These are phyloP conservation scores for Alternaria longipes DNA, from an alignment of 2,329 filamentous ascomycete species.

Conservation along the genomic window DNA sequence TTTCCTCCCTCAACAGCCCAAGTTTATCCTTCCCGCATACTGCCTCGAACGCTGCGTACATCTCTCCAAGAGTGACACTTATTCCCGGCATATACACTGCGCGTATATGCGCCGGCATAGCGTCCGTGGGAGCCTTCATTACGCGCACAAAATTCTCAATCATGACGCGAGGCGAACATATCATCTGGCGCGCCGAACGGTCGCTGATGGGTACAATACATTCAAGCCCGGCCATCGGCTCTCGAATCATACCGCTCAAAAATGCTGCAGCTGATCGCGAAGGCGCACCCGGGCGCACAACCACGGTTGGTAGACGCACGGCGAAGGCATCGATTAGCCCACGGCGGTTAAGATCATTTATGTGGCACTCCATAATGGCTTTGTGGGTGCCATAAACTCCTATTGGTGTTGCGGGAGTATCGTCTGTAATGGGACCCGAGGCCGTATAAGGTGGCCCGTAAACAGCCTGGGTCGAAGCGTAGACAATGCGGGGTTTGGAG, in stretches of 20 bases:
- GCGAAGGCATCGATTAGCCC: conserved; percentile 65
- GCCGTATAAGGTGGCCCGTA: conserved; percentile 56
- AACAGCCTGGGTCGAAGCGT: conserved; percentile 9
- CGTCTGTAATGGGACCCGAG: conserved; percentile 50
- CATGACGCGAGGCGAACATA: conserved; percentile 63
- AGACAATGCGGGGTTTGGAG: neutral
- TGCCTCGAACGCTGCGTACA: conserved; percentile 62
- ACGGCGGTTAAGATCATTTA: conserved; percentile 68
- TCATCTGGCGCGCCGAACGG: conserved; percentile 60
- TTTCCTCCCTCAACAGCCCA: conserved; percentile 56
- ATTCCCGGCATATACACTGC: conserved; percentile 58
- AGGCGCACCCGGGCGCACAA: conserved; percentile 65
- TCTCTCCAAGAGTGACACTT: conserved; percentile 61
- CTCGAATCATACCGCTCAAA: conserved; percentile 69
- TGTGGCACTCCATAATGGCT: conserved; percentile 64
- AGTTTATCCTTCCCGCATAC: conserved; percentile 62
- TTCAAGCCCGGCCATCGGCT: conserved; percentile 58
- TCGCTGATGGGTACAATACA: conserved; percentile 55
- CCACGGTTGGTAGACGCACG: conserved; percentile 67
- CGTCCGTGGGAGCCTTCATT: conserved; percentile 57
- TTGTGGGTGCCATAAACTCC: conserved; percentile 69
- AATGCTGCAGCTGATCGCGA: conserved; percentile 67
- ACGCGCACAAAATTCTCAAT: conserved; percentile 62
- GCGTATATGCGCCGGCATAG: conserved; percentile 45
- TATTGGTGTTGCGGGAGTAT: conserved; percentile 59